Conservation (phyloP, 768 basidiomycete species). For the Ramaria rubella region DNA sequence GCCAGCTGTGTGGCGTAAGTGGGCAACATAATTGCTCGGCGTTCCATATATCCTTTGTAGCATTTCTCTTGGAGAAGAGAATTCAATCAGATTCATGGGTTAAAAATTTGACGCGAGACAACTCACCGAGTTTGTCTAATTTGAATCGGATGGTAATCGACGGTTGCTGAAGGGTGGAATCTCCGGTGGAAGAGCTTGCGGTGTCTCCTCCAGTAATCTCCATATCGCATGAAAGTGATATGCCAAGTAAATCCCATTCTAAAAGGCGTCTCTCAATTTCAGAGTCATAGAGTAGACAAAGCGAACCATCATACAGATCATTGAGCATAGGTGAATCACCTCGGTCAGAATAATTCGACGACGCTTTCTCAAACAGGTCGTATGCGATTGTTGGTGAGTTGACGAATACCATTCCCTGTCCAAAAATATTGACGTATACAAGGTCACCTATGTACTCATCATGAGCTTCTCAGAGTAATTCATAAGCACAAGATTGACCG, state of each 20-base stretch:
- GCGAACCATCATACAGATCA: constrained; percentile 47
- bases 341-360: constrained; percentile 70
- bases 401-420: constrained; percentile 62
- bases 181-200: constrained; percentile 15
- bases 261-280: not conserved
- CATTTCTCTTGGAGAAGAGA: not conserved
- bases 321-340: constrained; percentile 62
- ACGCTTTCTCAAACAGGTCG: constrained; percentile 65
- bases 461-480: no score
- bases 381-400: constrained; percentile 51
- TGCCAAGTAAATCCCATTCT: constrained; percentile 8
- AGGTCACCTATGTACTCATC: constrained; percentile 42
- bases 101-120: not conserved
- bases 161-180: constrained; percentile 9
- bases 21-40: not conserved
- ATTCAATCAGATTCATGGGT: not conserved
- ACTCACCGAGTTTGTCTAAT: not conserved
- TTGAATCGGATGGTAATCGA: constrained; percentile 7
- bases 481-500: constrained; percentile 12
- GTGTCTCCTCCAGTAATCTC: constrained; percentile 13
- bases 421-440: constrained; percentile 58
- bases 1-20: constrained; percentile 4
- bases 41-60: not conserved
- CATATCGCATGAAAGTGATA: constrained; percentile 9
- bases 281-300: not conserved